These are phyloP conservation scores for Luffa acutangula DNA, from an alignment of 306 rosid species.

Conservation along the genomic window DNA sequence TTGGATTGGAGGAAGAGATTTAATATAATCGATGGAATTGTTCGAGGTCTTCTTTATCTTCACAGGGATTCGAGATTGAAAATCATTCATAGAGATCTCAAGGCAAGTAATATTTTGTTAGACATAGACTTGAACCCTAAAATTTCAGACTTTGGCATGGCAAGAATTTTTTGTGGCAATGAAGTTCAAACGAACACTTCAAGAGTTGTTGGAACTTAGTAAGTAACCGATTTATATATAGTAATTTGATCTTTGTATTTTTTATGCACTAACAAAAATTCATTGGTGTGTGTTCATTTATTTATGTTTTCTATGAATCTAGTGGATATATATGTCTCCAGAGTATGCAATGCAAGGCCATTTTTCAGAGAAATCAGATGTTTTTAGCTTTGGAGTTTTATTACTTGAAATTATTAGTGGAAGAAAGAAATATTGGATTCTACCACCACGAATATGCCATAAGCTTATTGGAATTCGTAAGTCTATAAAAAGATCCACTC, in stretches of 20 bases:
- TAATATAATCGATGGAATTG: neutral
- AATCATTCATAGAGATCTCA: neutral
- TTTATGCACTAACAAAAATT: neutral
- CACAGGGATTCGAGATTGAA: neutral
- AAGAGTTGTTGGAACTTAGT: constrained; percentile 2
- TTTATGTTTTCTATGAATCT: neutral
- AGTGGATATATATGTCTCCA: constrained; percentile 5
- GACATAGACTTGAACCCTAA: neutral
- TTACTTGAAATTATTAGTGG: constrained; percentile 1
- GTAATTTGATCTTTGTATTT: neutral
- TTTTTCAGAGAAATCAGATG: constrained; percentile 4
- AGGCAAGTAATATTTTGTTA: neutral
- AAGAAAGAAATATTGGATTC: neutral
- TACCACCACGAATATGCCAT: neutral
- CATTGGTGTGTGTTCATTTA: neutral
- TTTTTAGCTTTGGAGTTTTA: neutral
- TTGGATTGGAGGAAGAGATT: neutral
- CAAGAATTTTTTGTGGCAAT: neutral
- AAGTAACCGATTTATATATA: neutral
- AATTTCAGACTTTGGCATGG: constrained; percentile 7
- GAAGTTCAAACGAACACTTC: neutral
- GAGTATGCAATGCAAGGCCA: neutral
- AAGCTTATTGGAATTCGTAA: neutral
- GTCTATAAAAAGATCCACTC: neutral
- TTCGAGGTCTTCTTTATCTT: neutral